Evolutionary conservation across 371 early-diverging fungal genomes (phyloP), one percentile per base, ranked within the genome.

Genomic region (Entomophthora muscae): DNA sequence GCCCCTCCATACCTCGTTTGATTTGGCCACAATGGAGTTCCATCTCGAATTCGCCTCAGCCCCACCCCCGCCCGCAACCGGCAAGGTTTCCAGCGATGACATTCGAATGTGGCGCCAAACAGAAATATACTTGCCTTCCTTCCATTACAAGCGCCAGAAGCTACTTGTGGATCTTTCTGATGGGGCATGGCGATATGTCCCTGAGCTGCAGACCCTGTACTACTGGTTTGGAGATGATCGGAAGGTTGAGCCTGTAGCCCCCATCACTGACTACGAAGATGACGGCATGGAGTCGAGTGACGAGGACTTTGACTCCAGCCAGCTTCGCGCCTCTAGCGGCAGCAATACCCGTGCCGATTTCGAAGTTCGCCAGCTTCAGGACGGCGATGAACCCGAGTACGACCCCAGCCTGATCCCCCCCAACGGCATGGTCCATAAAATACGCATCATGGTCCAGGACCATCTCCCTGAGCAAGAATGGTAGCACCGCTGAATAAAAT

Each of bases 111-210:
- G 66, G 61, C 71, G 70, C 51, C 72, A 75, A 5, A 83, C 85
- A 3, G 88, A 86, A 68, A 75, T 89, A 0, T 88, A 78, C 70
- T 70, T 88, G 13, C 90, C 90, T 3, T 70, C 71, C 31, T 87
- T 80, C 66, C 90, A 89, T 66, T 89, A 79, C 67, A 73, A 76
- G 17, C 71, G 70, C 3, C 66, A 68, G 2, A 56, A 61, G 3
- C 62, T 82, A 12, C 72, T 75, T 56, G 79, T 84, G 21, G 63
- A 72, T 23, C 78, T 79, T 3, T 78, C 78, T 7, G 79, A 80
- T 64, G 90, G 90, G 1, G 75, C 76, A 57, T 88, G 83, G 79
- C 68, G 74, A 30, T 87, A 84, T 65, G 72, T 79, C 52, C 72
- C 73, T 60, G 77, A 78, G 3, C 68, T 75, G 33, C 87, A 89